A percentile compares a stretch with the other conserved stretches of the same genome.
phyloP scores from a whole-genome alignment of 2,329 filamentous ascomycete species.

The Penicillium sp. region DNA sequence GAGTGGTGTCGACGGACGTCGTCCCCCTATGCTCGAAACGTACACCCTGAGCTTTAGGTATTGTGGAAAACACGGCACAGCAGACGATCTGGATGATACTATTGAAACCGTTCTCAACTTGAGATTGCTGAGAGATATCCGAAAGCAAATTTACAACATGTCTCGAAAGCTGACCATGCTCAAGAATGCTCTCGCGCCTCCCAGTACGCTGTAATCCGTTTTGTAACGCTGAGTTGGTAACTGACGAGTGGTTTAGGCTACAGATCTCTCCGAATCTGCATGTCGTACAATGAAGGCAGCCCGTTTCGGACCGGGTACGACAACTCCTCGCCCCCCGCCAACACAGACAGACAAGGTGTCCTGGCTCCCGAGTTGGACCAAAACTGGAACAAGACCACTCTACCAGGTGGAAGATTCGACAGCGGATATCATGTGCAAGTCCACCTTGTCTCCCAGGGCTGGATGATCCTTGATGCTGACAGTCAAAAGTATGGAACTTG shows the following conservation, averaged over 20 bases:
- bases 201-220: background rate
- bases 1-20: background rate
- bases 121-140: background rate
- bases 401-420: background rate
- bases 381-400: background rate
- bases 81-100: background rate
- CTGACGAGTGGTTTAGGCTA: background rate
- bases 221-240: background rate
- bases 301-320: background rate
- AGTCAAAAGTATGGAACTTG: background rate
- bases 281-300: background rate
- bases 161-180: background rate
- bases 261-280: background rate
- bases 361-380: background rate
- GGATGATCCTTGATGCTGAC: background rate
- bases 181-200: background rate
- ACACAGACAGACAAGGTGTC: background rate
- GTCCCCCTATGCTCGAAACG: background rate
- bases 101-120: background rate
- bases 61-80: background rate
- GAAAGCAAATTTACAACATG: background rate
- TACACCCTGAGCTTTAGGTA: constrained; percentile 1
- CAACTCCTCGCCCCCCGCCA: background rate
- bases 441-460: background rate
- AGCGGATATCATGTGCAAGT: background rate